phyloP scores from a whole-genome alignment of 2,329 filamentous ascomycete genomes.

The Ophiostoma pallidulum region DNA sequence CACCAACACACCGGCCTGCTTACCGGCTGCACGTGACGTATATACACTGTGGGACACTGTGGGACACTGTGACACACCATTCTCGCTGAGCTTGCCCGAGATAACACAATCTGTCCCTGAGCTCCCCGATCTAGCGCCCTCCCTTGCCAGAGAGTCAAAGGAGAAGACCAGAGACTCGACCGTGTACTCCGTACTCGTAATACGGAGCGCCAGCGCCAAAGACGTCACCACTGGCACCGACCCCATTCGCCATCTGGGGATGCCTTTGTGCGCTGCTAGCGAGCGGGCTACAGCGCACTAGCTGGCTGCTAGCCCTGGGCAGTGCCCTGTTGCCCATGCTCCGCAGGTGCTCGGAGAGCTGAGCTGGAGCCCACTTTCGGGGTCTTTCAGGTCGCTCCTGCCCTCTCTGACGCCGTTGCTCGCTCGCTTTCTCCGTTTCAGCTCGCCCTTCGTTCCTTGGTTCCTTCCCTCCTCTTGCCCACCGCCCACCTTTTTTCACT shows the following conservation, averaged over 20 bases:
- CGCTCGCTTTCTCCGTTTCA: slow-evolving; percentile 1
- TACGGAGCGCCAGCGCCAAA: slow-evolving; percentile 2
- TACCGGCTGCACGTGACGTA: too few species aligned
- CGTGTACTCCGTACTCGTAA: too few species aligned
- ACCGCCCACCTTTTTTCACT: slow-evolving; percentile 9
- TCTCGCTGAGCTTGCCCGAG: neutral
- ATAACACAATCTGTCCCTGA: too few species aligned
- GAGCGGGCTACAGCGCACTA: slow-evolving; percentile 4
- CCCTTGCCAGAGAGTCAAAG: too few species aligned
- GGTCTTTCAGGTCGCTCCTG: neutral
- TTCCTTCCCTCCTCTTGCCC: neutral
- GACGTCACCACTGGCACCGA: neutral
- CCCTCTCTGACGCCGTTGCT: neutral
- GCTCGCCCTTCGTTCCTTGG: slow-evolving; percentile 1
- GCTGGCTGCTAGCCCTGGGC: neutral
- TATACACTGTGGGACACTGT: too few species aligned
- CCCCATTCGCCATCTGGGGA: neutral
- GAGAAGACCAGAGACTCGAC: too few species aligned
- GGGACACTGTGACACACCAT: slow-evolving; percentile 1
- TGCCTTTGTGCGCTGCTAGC: slow-evolving; percentile 2
- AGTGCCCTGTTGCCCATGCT: neutral
- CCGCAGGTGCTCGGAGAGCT: neutral
- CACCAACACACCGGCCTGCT: neutral
- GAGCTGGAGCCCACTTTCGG: neutral
- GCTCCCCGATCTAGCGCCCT: too few species aligned